Base-by-base conservation (phyloP, 179 eudicot genomes). In the Patellifolia procumbens region DNA sequence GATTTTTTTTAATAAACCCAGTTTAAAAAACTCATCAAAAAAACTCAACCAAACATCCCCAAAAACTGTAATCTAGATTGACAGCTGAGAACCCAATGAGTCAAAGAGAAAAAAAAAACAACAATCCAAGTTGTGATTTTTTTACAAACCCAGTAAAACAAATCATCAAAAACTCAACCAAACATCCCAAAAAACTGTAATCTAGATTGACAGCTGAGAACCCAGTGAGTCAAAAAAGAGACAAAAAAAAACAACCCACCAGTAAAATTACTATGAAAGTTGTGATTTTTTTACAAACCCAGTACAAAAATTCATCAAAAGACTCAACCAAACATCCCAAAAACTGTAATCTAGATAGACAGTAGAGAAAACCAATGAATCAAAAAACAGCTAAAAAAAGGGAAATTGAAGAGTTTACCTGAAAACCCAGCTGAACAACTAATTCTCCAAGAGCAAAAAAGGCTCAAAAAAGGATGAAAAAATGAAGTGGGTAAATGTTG, bases 321-420 rank as follows among this genome's bases (percentile, higher is more conserved):
- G 28, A 58, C 46, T 11, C 73, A 73, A 37, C 68, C 22, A 42
- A 75, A 75, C 53, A 75, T 37, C 45, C 29, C 24, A 16, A 10
- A 49, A 12, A 31, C 16, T 22, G 17, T 26, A 11, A 76, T 31
- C 20, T 37, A 76, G 63, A 76, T 4, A n/a, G n/a, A n/a, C n/a
- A n/a, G n/a, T n/a, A n/a, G n/a, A n/a, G n/a, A n/a, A n/a, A n/a
- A n/a, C n/a, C n/a, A n/a, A 45, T n/a, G 60, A 31, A 12, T 11
- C 34, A 12, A 68, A 74, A 79, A 74, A 0, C 7, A 69, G 35
- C 49, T 20, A 29, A 68, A 60, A 42, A 16, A 12, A 48, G 28
- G 63, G 74, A 49, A 79, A 68, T 75, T 80, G 66, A 70, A 55
- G 13, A 70, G 17, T 62, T 66, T 72, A 78, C 76, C 81, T 78